Evolutionary conservation across 1,284 basidiomycete genomes (phyloP).

Genomic region (Marasmius tenuissimus): DNA sequence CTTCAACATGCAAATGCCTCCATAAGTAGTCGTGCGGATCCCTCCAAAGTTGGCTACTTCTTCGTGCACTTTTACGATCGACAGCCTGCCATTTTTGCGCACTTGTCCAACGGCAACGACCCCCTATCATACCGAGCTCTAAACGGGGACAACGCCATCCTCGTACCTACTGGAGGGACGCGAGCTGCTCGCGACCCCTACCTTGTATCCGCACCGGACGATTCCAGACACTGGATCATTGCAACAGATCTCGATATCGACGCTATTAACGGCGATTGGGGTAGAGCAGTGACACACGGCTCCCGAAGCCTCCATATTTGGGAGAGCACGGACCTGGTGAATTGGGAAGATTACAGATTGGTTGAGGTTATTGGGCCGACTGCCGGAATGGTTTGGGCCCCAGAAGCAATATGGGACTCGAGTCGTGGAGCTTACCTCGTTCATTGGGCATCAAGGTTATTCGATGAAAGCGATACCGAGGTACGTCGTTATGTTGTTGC

Average conservation of each 20-base stretch:
- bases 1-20: neutral
- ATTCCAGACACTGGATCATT: slow-evolving; percentile 14
- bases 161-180: slow-evolving; percentile 12
- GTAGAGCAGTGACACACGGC: slow-evolving; percentile 6
- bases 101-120: slow-evolving; percentile 13
- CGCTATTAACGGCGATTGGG: slow-evolving; percentile 9
- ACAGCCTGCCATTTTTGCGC: slow-evolving; percentile 11
- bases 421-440: slow-evolving; percentile 4
- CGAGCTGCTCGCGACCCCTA: slow-evolving; percentile 14
- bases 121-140: slow-evolving; percentile 8
- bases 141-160: slow-evolving; percentile 14
- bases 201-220: slow-evolving; percentile 12
- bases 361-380: slow-evolving; percentile 7
- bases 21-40: neutral
- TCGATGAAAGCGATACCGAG: neutral
- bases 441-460: slow-evolving; percentile 10
- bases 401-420: slow-evolving; percentile 12
- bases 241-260: slow-evolving; percentile 15
- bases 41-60: neutral
- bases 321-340: slow-evolving; percentile 15
- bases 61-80: slow-evolving; percentile 8
- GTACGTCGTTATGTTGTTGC: neutral
- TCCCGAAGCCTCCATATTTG: slow-evolving; percentile 11
- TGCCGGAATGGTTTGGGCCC: slow-evolving; percentile 16
- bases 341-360: slow-evolving; percentile 11